Evolutionary conservation across 2,329 filamentous ascomycete genomes (phyloP).

Genomic region (Emergomyces africanus): DNA sequence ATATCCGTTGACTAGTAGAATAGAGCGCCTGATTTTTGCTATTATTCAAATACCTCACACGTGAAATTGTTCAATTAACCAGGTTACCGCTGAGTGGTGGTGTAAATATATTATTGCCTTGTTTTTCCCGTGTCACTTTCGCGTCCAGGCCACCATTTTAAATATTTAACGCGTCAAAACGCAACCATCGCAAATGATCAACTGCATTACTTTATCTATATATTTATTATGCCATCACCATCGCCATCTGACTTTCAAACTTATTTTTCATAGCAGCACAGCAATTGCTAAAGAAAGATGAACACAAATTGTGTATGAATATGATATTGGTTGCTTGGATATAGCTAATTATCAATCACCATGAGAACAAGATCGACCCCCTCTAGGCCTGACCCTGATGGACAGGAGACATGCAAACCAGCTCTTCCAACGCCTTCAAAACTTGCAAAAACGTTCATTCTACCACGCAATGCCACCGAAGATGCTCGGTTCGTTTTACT

Average conservation of each 20-base stretch:
- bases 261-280: not conserved
- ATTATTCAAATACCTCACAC: not conserved
- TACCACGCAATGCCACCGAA: constrained; percentile 40
- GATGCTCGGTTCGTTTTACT: constrained; percentile 45
- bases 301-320: not conserved
- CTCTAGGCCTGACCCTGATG: constrained; percentile 8
- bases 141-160: not conserved
- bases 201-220: not conserved
- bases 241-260: not conserved
- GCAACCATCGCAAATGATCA: too few relatives aligned
- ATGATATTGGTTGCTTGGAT: not conserved
- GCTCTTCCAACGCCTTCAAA: constrained; percentile 11
- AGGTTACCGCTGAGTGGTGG: not conserved
- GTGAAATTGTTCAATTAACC: not conserved
- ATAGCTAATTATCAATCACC: not conserved
- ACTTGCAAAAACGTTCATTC: constrained; percentile 41
- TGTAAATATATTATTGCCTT: too few relatives aligned
- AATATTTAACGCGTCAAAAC: constrained; percentile 1
- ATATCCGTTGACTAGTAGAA: not conserved
- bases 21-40: not conserved
- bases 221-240: not conserved
- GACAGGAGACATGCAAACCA: constrained; percentile 9
- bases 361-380: constrained; percentile 23
- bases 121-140: not conserved
- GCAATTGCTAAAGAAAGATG: not conserved